phyloP scores from a whole-genome alignment of 371 early-diverging fungal genomes.

The Saksenaea vasiformis region DNA sequence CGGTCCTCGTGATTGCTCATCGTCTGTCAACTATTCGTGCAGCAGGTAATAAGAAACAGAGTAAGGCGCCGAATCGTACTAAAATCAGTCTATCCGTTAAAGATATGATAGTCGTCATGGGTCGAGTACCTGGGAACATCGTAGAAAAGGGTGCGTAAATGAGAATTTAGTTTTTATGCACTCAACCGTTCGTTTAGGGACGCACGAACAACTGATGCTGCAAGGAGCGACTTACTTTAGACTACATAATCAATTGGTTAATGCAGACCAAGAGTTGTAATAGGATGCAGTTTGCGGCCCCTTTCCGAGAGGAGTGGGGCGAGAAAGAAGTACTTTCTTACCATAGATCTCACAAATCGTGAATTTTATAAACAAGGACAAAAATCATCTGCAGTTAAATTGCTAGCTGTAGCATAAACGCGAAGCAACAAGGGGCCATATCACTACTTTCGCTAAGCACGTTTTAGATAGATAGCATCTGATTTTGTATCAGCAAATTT shows the following conservation, averaged over 20 bases:
- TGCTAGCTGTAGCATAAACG: too few species aligned
- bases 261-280: slow-evolving; percentile 11
- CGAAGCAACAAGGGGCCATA: too few species aligned
- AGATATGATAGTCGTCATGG: slow-evolving; percentile 69
- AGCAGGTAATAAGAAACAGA: slow-evolving; percentile 43
- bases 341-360: too few species aligned
- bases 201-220: slow-evolving; percentile 58
- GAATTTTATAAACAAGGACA: too few species aligned
- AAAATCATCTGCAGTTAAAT: too few species aligned
- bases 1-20: slow-evolving; percentile 81
- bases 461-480: too few species aligned
- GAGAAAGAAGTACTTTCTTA: too few species aligned
- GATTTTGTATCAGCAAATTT: too few species aligned
- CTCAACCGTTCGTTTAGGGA: slow-evolving; percentile 24
- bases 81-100: neutral
- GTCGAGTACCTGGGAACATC: slow-evolving; percentile 60
- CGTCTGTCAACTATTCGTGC: slow-evolving; percentile 69
- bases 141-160: slow-evolving; percentile 54
- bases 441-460: too few species aligned
- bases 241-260: slow-evolving; percentile 46
- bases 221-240: slow-evolving; percentile 53
- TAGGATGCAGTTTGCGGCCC: neutral
- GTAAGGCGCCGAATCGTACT: neutral
- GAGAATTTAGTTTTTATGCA: neutral
- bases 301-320: too few species aligned